Evolutionary conservation across 306 rosid genomes (phyloP).

Genomic region (Quercus rubra): DNA sequence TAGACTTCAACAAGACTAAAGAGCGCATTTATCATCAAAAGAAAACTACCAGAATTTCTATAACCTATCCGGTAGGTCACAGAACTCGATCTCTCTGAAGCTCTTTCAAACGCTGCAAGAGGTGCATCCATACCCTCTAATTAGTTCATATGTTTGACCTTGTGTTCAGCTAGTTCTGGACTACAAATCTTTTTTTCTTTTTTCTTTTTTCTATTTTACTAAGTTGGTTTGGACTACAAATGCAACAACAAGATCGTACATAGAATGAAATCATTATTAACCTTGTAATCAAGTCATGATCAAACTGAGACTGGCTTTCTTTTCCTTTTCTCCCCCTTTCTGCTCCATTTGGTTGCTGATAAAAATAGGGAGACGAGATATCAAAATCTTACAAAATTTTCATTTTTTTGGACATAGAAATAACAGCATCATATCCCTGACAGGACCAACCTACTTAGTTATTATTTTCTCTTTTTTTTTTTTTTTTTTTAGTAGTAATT

Average conservation of each 20-base stretch:
- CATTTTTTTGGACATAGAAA: slow-evolving; percentile 8
- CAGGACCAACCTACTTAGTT: too few species aligned
- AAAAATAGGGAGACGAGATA: slow-evolving; percentile 41
- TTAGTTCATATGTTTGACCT: background rate
- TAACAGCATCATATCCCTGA: slow-evolving; percentile 8
- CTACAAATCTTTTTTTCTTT: background rate
- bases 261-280: slow-evolving; percentile 12
- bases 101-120: background rate
- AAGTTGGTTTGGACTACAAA: background rate
- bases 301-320: slow-evolving; percentile 41
- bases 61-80: background rate
- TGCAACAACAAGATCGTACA: background rate
- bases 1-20: background rate
- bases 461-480: too few species aligned
- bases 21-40: background rate
- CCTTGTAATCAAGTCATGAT: slow-evolving; percentile 30
- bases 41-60: background rate
- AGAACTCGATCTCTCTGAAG: background rate
- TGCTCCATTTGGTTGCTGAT: slow-evolving; percentile 46
- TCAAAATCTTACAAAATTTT: slow-evolving; percentile 27
- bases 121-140: background rate
- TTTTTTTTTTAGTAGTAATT: too few species aligned
- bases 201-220: too few species aligned
- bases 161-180: slow-evolving; percentile 9
- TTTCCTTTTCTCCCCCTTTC: slow-evolving; percentile 38